These are phyloP conservation scores for Tolypocladium pustulatum DNA, from an alignment of 2,329 filamentous ascomycete genomes.

Conservation along the genomic window DNA sequence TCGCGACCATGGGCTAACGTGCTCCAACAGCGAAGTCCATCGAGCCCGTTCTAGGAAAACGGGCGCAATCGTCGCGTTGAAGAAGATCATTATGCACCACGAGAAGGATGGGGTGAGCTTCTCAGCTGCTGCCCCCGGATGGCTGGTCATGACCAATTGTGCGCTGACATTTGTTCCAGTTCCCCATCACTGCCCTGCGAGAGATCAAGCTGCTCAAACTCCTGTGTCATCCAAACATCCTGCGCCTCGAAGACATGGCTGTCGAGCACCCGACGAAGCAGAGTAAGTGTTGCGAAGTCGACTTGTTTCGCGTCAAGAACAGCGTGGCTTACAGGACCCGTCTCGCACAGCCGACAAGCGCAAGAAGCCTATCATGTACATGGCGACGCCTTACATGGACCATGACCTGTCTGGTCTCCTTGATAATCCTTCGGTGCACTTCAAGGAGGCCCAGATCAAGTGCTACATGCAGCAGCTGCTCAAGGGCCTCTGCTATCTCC, in stretches of 20 bases:
- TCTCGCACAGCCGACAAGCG: slow-evolving; percentile 54
- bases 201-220: slow-evolving; percentile 97
- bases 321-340: not conserved
- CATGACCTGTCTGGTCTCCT: slow-evolving; percentile 95
- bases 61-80: slow-evolving; percentile 71
- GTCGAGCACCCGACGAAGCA: slow-evolving; percentile 64
- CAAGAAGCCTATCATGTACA: slow-evolving; percentile 85
- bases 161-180: slow-evolving; percentile 34
- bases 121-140: not conserved
- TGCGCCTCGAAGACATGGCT: slow-evolving; percentile 90
- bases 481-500: slow-evolving; percentile 80
- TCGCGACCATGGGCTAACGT: slow-evolving; percentile 4
- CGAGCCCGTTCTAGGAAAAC: slow-evolving; percentile 71
- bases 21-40: slow-evolving; percentile 63
- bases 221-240: slow-evolving; percentile 80
- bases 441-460: slow-evolving; percentile 88
- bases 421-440: slow-evolving; percentile 83
- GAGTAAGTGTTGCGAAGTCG: slow-evolving; percentile 28
- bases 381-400: slow-evolving; percentile 98
- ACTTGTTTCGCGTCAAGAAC: not conserved
- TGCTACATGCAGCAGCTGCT: slow-evolving; percentile 94
- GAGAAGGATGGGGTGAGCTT: slow-evolving; percentile 81
- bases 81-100: slow-evolving; percentile 99
- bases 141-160: not conserved
- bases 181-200: slow-evolving; percentile 94